Base-by-base conservation (phyloP, 768 basidiomycete species). In the Pulveroboletus sp. region DNA sequence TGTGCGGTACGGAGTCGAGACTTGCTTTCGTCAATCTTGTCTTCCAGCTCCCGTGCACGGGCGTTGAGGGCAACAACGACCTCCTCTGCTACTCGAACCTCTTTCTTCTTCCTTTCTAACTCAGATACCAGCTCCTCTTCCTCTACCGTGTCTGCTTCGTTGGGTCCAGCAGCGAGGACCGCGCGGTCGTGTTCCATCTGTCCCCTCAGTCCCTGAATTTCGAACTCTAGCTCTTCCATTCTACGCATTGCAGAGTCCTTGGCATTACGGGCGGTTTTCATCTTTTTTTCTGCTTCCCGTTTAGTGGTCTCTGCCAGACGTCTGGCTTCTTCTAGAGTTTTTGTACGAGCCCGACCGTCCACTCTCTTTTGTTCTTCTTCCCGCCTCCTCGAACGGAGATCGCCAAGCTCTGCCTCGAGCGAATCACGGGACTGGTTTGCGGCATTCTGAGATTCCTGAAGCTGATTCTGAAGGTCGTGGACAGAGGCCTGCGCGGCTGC, bases 251-350 rank as follows among this genome's bases (percentile, higher is more conserved):
- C 78, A 46, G 75, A 82, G 59, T 89, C 84, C 29, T 85, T 80
- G 51, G 77, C 72, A 36, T 62, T 74, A 63, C 84, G 82, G 14
- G 80, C 82, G n/a, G 76, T 73, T 59, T 84, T 87, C 50, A 94
- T 75, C 57, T 84, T 84, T 73, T 90, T 93, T 69, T 98, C 95
- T 5, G 87, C 91, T 40, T 97, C 94, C 38, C 83, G 78, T 63
- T 83, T 87, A 43, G 75, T 68, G 43, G 79, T 74, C 68, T 99
- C 97, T 11, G 93, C 91, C 24, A 73, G 73, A 27, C 95, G 84
- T 68, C 86, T 89, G 45, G 81, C 72, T 64, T 99, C 95, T 57
- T 99, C 95, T 3, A 97, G 72, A 3, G 75, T 66, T 69, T 94
- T 95, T 40, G 88, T 89, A 41, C 85, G 84, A n/a, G 77, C 67